Evolutionary conservation across 352 stramenopile species (phyloP).

Genomic region (Blastocystis sp.): DNA sequence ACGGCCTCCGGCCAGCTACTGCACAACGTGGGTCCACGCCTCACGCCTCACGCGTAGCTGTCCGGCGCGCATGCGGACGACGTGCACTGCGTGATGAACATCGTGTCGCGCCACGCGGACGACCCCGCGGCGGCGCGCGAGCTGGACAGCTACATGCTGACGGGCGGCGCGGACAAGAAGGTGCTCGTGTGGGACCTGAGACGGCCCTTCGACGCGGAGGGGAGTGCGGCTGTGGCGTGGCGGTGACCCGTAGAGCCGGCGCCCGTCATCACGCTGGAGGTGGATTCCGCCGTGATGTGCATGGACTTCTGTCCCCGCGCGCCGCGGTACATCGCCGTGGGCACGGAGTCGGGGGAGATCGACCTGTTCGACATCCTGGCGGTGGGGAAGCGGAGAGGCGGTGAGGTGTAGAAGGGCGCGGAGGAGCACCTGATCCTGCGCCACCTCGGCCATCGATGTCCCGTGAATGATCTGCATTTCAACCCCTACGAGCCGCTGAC

Average conservation of each 20-base stretch:
- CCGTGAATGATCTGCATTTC: constrained; percentile 39
- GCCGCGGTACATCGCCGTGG: constrained; percentile 29
- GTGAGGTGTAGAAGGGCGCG: constrained; percentile 1
- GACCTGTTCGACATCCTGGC: constrained; percentile 36
- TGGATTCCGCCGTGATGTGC: constrained; percentile 26
- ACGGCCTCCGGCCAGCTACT: background rate
- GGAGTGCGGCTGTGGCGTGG: background rate
- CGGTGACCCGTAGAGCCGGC: background rate
- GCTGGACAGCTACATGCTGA: constrained; percentile 25
- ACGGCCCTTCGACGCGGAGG: background rate
- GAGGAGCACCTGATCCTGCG: constrained; percentile 43
- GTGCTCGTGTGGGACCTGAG: constrained; percentile 43
- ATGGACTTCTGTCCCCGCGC: constrained; percentile 48
- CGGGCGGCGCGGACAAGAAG: constrained; percentile 45
- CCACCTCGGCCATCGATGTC: constrained; percentile 15
- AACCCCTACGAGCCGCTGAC: constrained; percentile 37
- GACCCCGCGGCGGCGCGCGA: background rate
- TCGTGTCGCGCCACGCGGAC: constrained; percentile 10
- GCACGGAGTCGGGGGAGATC: constrained; percentile 42
- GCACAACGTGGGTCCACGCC: background rate
- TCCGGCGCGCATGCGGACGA: constrained; percentile 7
- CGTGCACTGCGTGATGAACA: constrained; percentile 47
- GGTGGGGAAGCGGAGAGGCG: background rate
- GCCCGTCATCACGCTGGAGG: constrained; percentile 24
- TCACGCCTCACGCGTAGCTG: background rate